Percentiles rank a stretch among this genome's conserved stretches.
Conservation (phyloP, 2,329 filamentous ascomycete species). For the Fusarium sarcochroum region DNA sequence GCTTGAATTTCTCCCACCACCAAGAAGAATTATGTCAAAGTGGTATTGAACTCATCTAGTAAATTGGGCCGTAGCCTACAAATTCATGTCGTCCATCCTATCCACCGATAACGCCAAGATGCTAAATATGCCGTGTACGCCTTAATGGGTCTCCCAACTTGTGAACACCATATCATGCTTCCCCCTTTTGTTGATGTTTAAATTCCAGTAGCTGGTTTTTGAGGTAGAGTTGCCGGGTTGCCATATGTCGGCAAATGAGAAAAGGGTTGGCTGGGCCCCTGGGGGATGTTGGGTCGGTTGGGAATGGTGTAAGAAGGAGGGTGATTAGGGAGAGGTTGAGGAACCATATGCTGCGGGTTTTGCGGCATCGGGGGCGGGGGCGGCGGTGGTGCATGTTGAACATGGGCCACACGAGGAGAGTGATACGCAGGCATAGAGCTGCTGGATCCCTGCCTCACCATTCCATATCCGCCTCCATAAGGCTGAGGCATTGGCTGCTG, state of each 20-base stretch:
- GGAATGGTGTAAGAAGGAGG: slow-evolving; percentile 60
- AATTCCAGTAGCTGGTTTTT: slow-evolving; percentile 68
- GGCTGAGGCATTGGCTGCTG: slow-evolving; percentile 62
- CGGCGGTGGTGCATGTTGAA: slow-evolving; percentile 59
- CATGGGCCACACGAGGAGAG: slow-evolving; percentile 52
- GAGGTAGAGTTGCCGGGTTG: slow-evolving; percentile 71
- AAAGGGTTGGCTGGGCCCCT: slow-evolving; percentile 62
- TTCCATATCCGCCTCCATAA: slow-evolving; percentile 66
- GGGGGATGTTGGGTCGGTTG: slow-evolving; percentile 61
- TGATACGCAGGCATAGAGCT: slow-evolving; percentile 68
- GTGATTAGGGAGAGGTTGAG: slow-evolving; percentile 61
- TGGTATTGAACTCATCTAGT: slow-evolving; percentile 51
- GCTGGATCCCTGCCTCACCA: slow-evolving; percentile 70
- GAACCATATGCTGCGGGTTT: slow-evolving; percentile 56
- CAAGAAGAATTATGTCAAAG: slow-evolving; percentile 45
- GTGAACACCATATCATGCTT: slow-evolving; percentile 51
- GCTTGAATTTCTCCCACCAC: slow-evolving; percentile 11
- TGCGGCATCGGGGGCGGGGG: slow-evolving; percentile 56
- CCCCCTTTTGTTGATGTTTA: slow-evolving; percentile 49
- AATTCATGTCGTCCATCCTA: slow-evolving; percentile 53
- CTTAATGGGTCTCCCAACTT: slow-evolving; percentile 47
- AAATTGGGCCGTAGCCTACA: slow-evolving; percentile 49
- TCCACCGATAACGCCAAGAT: slow-evolving; percentile 58
- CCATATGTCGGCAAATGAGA: slow-evolving; percentile 69
- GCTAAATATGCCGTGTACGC: slow-evolving; percentile 56